phyloP scores from a whole-genome alignment of 306 rosid genomes.

The Purshia tridentata region DNA sequence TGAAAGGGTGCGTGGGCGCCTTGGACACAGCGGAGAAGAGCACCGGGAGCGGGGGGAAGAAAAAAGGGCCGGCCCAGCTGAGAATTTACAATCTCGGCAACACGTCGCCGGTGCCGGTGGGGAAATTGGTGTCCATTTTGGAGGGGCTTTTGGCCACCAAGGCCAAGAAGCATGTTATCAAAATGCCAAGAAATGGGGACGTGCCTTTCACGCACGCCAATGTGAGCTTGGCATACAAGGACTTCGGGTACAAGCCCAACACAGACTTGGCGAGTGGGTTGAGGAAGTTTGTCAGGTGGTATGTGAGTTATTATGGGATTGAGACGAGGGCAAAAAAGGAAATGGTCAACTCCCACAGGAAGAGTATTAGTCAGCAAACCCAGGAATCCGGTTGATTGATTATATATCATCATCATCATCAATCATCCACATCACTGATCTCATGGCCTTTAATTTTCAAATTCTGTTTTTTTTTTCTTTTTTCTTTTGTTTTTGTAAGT shows the following conservation, averaged over 20 bases:
- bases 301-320: slow-evolving; percentile 74
- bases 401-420: background rate
- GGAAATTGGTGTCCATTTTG: slow-evolving; percentile 58
- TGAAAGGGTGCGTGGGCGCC: slow-evolving; percentile 70
- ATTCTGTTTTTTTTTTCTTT: background rate
- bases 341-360: background rate
- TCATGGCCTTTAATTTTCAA: slow-evolving; percentile 20
- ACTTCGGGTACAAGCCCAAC: slow-evolving; percentile 67
- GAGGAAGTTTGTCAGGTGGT: slow-evolving; percentile 90
- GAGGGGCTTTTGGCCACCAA: slow-evolving; percentile 49
- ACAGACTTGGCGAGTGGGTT: slow-evolving; percentile 74
- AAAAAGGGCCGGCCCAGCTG: slow-evolving; percentile 59
- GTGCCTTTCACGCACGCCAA: slow-evolving; percentile 89
- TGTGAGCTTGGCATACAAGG: slow-evolving; percentile 63
- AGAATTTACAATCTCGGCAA: slow-evolving; percentile 78
- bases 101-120: slow-evolving; percentile 88
- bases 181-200: slow-evolving; percentile 90
- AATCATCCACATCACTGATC: slow-evolving; percentile 19
- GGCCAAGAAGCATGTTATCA: slow-evolving; percentile 72
- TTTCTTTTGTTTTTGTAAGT: slow-evolving; percentile 8
- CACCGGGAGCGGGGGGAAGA: slow-evolving; percentile 84
- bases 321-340: slow-evolving; percentile 62
- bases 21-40: slow-evolving; percentile 75
- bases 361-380: slow-evolving; percentile 27
- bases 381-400: slow-evolving; percentile 60